A percentile compares a stretch with the other conserved stretches of the same genome.
These are phyloP conservation scores for Rhizoclosmatium sp. DNA, from an alignment of 192 early-diverging fungal genomes.

Conservation along the genomic window DNA sequence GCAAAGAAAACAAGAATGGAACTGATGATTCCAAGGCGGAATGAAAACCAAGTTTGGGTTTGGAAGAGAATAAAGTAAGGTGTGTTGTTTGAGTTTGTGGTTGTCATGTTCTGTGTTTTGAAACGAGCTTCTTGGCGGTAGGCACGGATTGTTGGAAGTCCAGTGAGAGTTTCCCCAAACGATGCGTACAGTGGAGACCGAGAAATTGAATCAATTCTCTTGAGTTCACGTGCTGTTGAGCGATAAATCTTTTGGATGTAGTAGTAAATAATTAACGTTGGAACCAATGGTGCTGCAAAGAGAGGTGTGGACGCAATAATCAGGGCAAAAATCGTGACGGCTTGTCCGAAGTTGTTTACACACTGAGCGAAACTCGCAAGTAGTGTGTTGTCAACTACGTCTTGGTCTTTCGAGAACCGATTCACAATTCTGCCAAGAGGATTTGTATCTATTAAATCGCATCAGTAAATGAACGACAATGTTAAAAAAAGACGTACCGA, in stretches of 20 bases:
- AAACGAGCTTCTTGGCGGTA: conserved; percentile 57
- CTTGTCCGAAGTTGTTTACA: conserved; percentile 57
- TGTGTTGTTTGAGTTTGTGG: conserved; percentile 76
- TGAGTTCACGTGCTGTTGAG: conserved; percentile 63
- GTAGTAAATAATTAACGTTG: conserved; percentile 78
- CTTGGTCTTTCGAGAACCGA: conserved; percentile 57
- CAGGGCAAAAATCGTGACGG: conserved; percentile 68
- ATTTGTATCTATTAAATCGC: background rate
- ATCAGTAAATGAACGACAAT: background rate
- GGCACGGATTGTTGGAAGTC: conserved; percentile 85
- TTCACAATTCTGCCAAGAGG: conserved; percentile 69
- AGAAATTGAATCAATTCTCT: conserved; percentile 41
- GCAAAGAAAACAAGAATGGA: conserved; percentile 77
- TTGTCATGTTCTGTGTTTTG: conserved; percentile 62
- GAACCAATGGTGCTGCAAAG: conserved; percentile 75
- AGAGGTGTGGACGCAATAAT: conserved; percentile 71
- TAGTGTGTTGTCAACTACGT: conserved; percentile 46
- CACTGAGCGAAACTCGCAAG: conserved; percentile 42
- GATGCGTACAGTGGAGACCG: conserved; percentile 46
- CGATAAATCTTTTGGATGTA: conserved; percentile 78
- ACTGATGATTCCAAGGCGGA: conserved; percentile 60
- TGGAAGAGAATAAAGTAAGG: conserved; percentile 54
- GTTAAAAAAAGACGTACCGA: conserved; percentile 53
- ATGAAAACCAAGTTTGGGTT: conserved; percentile 39
- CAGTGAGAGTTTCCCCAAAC: conserved; percentile 54